phyloP scores from a whole-genome alignment of 2,329 filamentous ascomycete species.

The Cadophora sp. region DNA sequence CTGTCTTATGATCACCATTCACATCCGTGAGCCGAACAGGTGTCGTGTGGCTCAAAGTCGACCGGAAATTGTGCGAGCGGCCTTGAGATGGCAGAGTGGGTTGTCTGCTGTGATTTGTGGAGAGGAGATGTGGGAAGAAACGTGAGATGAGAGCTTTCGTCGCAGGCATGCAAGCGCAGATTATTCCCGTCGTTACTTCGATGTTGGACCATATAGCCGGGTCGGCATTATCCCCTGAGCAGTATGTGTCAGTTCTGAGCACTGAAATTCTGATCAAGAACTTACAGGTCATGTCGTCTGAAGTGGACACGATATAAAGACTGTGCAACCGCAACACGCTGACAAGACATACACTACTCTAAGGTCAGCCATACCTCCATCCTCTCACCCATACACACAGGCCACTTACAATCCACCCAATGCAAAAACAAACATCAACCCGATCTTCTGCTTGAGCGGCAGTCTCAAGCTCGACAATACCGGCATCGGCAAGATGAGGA shows the following conservation, averaged over 20 bases:
- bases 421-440: slow-evolving; percentile 34
- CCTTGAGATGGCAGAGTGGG: neutral
- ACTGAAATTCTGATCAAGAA: neutral
- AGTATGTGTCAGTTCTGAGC: neutral
- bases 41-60: neutral
- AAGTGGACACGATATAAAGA: slow-evolving; percentile 24
- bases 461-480: slow-evolving; percentile 28
- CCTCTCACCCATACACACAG: neutral
- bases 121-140: slow-evolving; percentile 27
- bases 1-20: slow-evolving; percentile 4
- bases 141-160: slow-evolving; percentile 61
- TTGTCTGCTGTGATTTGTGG: slow-evolving; percentile 12
- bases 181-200: slow-evolving; percentile 48
- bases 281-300: slow-evolving; percentile 29
- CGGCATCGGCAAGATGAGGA: slow-evolving; percentile 33
- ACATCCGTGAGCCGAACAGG: slow-evolving; percentile 1
- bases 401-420: slow-evolving; percentile 37
- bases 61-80: slow-evolving; percentile 8
- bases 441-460: slow-evolving; percentile 32
- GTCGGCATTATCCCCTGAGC: slow-evolving; percentile 40
- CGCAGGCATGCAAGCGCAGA: slow-evolving; percentile 65
- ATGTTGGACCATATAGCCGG: slow-evolving; percentile 44
- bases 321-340: slow-evolving; percentile 30
- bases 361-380: neutral
- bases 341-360: slow-evolving; percentile 31